Conservation (phyloP, 2,329 filamentous ascomycete species). For the Alternaria gaisen region DNA sequence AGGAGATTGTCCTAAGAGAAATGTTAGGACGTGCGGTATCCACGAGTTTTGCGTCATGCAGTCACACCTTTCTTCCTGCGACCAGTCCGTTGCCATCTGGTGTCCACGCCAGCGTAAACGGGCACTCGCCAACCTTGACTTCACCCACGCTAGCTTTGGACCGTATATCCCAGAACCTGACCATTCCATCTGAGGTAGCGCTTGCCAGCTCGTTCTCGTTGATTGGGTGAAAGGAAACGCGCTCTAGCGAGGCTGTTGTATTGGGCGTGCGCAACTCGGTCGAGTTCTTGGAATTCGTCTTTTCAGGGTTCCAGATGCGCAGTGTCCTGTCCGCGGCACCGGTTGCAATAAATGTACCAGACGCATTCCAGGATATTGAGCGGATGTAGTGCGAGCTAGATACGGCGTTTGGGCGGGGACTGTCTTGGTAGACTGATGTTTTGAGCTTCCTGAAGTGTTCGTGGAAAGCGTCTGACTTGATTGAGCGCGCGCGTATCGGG, state of each 20-base stretch:
- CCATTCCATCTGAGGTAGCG: slow-evolving; percentile 75
- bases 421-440: slow-evolving; percentile 71
- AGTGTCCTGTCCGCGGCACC: slow-evolving; percentile 75
- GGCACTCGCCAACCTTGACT: slow-evolving; percentile 67
- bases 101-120: slow-evolving; percentile 77
- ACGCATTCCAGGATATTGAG: slow-evolving; percentile 87
- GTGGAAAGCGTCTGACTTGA: slow-evolving; percentile 76
- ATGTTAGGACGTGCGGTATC: neutral
- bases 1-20: slow-evolving; percentile 66
- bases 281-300: slow-evolving; percentile 75
- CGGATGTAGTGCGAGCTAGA: slow-evolving; percentile 61
- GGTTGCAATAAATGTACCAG: slow-evolving; percentile 84
- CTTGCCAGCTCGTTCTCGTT: slow-evolving; percentile 81
- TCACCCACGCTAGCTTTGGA: slow-evolving; percentile 76
- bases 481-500: slow-evolving; percentile 61
- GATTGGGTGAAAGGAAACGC: slow-evolving; percentile 79
- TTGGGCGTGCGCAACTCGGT: slow-evolving; percentile 76
- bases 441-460: slow-evolving; percentile 72
- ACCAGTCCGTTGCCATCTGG: slow-evolving; percentile 75
- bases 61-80: slow-evolving; percentile 76
- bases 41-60: neutral
- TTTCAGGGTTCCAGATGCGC: slow-evolving; percentile 84
- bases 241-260: slow-evolving; percentile 65
- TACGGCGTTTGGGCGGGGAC: slow-evolving; percentile 43
- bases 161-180: slow-evolving; percentile 82